phyloP scores from a whole-genome alignment of 139 green algal genomes.

The Auxenochlorella pyrenoidosa region DNA sequence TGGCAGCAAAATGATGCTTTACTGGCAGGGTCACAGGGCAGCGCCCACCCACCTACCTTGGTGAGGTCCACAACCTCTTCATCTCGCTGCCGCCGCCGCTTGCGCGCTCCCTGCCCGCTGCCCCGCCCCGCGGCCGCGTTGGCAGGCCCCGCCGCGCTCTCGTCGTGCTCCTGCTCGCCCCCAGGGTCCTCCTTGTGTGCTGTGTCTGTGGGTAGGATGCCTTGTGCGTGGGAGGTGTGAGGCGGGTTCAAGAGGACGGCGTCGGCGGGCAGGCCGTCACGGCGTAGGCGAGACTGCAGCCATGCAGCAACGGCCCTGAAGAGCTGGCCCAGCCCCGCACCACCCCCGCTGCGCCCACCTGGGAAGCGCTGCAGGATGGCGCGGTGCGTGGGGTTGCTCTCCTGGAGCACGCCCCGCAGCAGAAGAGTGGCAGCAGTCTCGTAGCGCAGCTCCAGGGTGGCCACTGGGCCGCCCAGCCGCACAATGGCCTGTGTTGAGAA shows the following conservation, averaged over 20 bases:
- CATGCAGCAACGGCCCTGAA: too few species aligned
- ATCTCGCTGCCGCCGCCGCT: not conserved
- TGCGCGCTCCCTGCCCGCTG: not conserved
- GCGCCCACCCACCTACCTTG: too few species aligned
- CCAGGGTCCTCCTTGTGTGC: not conserved
- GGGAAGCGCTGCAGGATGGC: conserved; percentile 14
- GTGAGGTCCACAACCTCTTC: not conserved
- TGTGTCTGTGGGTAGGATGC: too few species aligned
- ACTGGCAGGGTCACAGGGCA: too few species aligned
- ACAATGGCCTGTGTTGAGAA: too few species aligned
- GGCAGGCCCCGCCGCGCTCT: not conserved
- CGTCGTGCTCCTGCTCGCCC: not conserved
- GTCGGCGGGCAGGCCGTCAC: too few species aligned
- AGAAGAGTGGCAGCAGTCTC: conserved; percentile 5
- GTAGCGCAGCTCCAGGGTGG: conserved; percentile 1
- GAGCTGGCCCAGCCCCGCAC: not conserved
- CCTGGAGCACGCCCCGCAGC: conserved; percentile 15
- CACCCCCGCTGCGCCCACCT: not conserved
- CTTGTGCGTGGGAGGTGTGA: too few species aligned
- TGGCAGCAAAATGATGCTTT: too few species aligned
- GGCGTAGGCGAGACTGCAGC: too few species aligned
- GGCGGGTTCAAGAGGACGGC: too few species aligned
- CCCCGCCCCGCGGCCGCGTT: not conserved
- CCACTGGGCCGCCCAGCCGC: not conserved
- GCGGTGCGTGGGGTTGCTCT: not conserved